Base-by-base conservation (phyloP, 2,329 filamentous ascomycete genomes). In the Bipolaris zeicola region DNA sequence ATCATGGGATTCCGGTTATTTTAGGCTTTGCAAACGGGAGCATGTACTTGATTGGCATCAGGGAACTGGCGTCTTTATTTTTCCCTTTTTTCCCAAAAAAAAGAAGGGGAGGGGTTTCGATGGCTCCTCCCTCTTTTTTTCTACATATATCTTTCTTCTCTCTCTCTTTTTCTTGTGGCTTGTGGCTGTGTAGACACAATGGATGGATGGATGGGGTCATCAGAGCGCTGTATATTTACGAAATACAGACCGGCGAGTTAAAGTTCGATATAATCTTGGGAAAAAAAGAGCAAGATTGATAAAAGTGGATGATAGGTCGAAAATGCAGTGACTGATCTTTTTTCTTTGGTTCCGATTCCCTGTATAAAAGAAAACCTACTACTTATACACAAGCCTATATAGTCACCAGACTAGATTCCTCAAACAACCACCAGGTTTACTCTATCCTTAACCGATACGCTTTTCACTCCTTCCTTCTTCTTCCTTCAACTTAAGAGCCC, bases 21-120 rank as follows among this genome's bases (percentile, higher is more conserved):
- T 43, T 51, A 22, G 42, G 36, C 42, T 52, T 52, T 47, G 41
- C 49, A 24, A 43, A 16, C 44, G 39, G 22, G 38, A 31, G 43
- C 26, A 45, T 28, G 26, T 45, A 45, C 28, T 45, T 45, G 26
- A 44, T 44, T 44, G 41, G 41, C 41, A 44, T 44, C 41, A 44
- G 24, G 41, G n/a, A 44, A 44, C 24, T 44, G 42, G 42, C 42
- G n/a, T 45, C 42, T 45, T 45, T 31, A 31, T 33, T 45, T 44
- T 44, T 28, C 8, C 6, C 18, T 6, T 26, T 45, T 34, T 45
- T 7, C 24, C 14, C 22, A 24, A 24, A 2, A 8, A 28, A 43
- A 43, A 10, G 41, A 14, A 14, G 14, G 33, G 14, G 33, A 20
- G 3, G 20, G 20, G 20, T 36, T 36, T n/a, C 14, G 33, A 13